Evolutionary conservation across 2,329 filamentous ascomycete species (phyloP), one percentile per base, ranked within the genome.

Genomic region (Epicoccum sorghinum): DNA sequence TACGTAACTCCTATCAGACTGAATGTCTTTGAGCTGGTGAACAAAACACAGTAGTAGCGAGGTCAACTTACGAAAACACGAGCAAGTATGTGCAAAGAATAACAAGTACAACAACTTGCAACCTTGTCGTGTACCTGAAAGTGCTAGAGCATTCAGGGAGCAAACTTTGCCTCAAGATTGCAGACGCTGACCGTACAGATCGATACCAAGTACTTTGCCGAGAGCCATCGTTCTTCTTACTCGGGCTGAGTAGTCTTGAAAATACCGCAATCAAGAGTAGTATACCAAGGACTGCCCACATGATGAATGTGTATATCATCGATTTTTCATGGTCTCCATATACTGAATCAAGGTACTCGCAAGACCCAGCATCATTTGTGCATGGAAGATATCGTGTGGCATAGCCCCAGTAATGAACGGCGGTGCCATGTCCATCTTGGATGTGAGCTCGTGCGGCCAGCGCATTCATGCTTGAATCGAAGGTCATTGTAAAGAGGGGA

Each of bases 81-180:
- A 83, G 72, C 0, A 91, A 75, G 65, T 91, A 91, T 2, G 65
- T 80, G 1, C 78, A 68, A 1, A 91, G 70, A 7, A 83, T 69
- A 1, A 78, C 71, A 3, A 91, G 75, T 36, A 89, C 75, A 13
- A 84, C 64, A 4, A 90, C 78, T 65, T 91, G 88, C 5, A 90
- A 76, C n/a, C 87, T 80, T 1, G 86, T 89, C 2, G 86, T 85
- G 59, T 84, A 79, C 23, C 87, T 87, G 60, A 91, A 90, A 35
- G 89, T 57, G 18, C 69, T 63, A 24, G 79, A 70, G 5, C 80
- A 78, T 62, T 89, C 86, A 0, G 84, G 83, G 2, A 90, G 79
- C 3, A 90, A 75, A 64, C 81, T 79, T 22, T 75, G 77, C 18
- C 83, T 77, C 12, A 70, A 61, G 2, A 70, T 62, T 0, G 81